These are phyloP conservation scores for Erodium trifolium DNA, from an alignment of 441 rosid genomes.

Conservation along the genomic window DNA sequence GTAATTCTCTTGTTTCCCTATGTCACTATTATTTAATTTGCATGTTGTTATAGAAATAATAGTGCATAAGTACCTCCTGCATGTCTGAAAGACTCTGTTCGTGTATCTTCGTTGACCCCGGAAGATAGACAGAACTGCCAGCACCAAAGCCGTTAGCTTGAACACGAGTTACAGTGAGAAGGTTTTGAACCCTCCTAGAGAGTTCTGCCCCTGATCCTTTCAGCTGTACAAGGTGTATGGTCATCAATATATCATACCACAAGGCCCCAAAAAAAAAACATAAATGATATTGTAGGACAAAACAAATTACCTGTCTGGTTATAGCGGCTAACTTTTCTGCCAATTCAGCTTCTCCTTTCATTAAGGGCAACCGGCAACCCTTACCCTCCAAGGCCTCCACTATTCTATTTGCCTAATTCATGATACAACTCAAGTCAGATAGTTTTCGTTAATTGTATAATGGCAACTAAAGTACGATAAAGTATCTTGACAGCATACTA, in stretches of 20 bases:
- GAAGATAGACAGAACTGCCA: slow-evolving; percentile 63
- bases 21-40: background rate
- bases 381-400: slow-evolving; percentile 86
- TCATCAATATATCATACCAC: slow-evolving; percentile 18
- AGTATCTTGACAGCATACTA: too few relatives aligned
- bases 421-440: slow-evolving; percentile 19
- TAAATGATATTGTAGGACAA: background rate
- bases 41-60: background rate
- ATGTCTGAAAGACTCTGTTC: slow-evolving; percentile 94
- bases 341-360: slow-evolving; percentile 80
- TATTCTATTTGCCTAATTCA: slow-evolving; percentile 73
- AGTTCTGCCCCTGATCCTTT: slow-evolving; percentile 98
- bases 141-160: slow-evolving; percentile 61
- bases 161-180: slow-evolving; percentile 59
- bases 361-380: slow-evolving; percentile 77
- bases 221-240: slow-evolving; percentile 40
- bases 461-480: background rate
- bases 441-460: background rate
- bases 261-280: slow-evolving; percentile 6
- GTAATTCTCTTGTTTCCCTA: background rate
- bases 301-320: slow-evolving; percentile 64
- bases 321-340: slow-evolving; percentile 72
- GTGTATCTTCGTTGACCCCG: slow-evolving; percentile 92
- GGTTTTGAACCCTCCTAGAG: slow-evolving; percentile 81
- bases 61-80: slow-evolving; percentile 59